Evolutionary conservation across 106 monocot species (phyloP), one percentile per base, ranked within the genome.

Genomic region (Narthecium ossifragum): DNA sequence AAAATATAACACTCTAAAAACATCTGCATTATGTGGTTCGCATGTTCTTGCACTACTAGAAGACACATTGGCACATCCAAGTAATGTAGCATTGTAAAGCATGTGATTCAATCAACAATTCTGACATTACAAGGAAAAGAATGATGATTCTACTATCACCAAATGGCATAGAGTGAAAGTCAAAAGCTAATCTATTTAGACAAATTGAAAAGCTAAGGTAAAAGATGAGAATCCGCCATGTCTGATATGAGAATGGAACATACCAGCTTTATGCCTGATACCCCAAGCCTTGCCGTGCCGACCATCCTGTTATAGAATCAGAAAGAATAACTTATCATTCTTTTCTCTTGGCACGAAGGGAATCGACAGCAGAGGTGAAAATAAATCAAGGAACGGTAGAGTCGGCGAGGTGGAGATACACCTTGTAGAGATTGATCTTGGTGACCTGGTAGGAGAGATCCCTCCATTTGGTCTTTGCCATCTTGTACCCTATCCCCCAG

Each of bases 361-460:
- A 55, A 29, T 37, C 15, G 27, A 60, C 0, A 13, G 32, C 34
- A 36, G 10, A 18, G 1, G n/a, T 18, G n/a, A 6, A 13, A 62
- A 5, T 45, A 59, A 33, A 55, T 53, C 45, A 46, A 51, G 15
- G 62, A 49, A 5, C 21, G 4, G 30, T 30, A 20, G 22, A 12
- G 12, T 30, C 1, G 4, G 65, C 15, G 25, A 43, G 26, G 9
- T 27, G 12, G 22, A 23, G 18, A 34, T 18, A 27, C 8, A 79
- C 90, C 93, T 93, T 93, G 74, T 93, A 93, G 60, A 93, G 85
- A 55, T 93, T 93, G 64, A 93, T 89, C 79, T 89, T 93, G 57
- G 93, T 89, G 74, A 93, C 67, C 75, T 89, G 63, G 69, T 93
- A 93, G n/a, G 79, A 76, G 6, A 89, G 76, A 38, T 85, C 93